Conservation (phyloP, 1,139 yeast species). For the Neolecta irregularis region DNA sequence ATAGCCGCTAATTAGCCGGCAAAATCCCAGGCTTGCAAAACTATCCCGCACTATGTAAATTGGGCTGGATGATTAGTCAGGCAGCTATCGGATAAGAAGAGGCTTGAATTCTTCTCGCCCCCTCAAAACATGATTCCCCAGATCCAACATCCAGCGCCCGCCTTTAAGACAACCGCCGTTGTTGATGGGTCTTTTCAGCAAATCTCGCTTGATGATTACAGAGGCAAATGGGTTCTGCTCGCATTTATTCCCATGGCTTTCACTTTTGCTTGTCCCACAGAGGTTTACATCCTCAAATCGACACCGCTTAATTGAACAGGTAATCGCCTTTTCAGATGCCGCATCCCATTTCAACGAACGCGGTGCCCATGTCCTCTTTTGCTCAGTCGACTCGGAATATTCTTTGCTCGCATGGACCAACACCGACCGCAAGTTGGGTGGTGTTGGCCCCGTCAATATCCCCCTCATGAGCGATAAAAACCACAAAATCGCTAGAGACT, state of each 20-base stretch:
- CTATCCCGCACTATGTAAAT: too few relatives aligned
- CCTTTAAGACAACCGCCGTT: constrained; percentile 91
- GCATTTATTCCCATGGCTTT: constrained; percentile 97
- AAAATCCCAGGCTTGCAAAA: too few relatives aligned
- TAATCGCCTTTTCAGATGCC: constrained; percentile 95
- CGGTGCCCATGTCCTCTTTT: constrained; percentile 79
- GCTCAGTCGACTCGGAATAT: constrained; percentile 97
- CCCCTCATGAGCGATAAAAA: constrained; percentile 94
- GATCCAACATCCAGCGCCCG: constrained; percentile 90
- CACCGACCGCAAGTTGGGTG: constrained; percentile 93
- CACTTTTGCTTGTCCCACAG: constrained; percentile 96
- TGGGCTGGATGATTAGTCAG: too few relatives aligned
- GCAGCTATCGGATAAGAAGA: too few relatives aligned
- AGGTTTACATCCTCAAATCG: constrained; percentile 3
- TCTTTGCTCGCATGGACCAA: constrained; percentile 96
- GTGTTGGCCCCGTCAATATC: constrained; percentile 85
- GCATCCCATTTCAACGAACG: constrained; percentile 74
- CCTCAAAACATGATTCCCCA: too few relatives aligned
- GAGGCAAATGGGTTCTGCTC: constrained; percentile 93
- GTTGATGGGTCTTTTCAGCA: constrained; percentile 92
- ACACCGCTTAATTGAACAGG: constrained; percentile 35
- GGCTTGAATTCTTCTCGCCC: too few relatives aligned
- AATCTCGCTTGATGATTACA: constrained; percentile 81
- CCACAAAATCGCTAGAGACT: constrained; percentile 86
- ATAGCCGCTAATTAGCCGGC: too few relatives aligned